Evolutionary conservation across 768 basidiomycete species (phyloP), one percentile per base, ranked within the genome.

Genomic region (Tulasnella sp.): DNA sequence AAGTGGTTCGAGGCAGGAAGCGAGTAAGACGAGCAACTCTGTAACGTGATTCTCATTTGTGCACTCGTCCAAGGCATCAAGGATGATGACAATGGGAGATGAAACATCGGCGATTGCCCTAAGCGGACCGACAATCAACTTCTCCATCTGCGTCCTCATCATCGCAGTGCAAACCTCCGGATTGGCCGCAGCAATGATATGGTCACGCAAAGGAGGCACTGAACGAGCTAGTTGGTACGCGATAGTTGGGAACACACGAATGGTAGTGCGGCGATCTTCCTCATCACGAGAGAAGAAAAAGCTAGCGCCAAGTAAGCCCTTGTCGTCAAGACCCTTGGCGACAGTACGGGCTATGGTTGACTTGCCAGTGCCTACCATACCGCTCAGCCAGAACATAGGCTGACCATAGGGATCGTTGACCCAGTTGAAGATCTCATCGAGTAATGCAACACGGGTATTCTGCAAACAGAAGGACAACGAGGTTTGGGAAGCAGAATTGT

Each of bases 51-150:
- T 47, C 22, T 44, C 45, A n/a, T 28, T 32, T 6, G 45, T 57
- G 5, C 67, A 63, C 58, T 69, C 67, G 54, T 69, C 67, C 25
- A 69, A 55, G 3, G 62, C 68, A 54, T 70, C 69, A 20, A 70
- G 56, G 41, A 68, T 58, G 40, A 69, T 53, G n/a, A 69, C 37
- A 22, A 64, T 32, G 5, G 54, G 43, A 6, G 59, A 58, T 25
- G 29, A 25, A 1, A n/a, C n/a, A n/a, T n/a, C 8, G 13, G 45
- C 20, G 9, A 16, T 19, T 1, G 15, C 28, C n/a, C 24, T 9
- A 15, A 58, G 43, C 5, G 58, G 58, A 19, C 41, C 35, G 1
- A 41, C 15, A 19, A 64, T 22, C 10, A 65, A 53, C 16, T 54
- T 32, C 10, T 47, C 22, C 25, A 63, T 56, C 31, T 59, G 50